phyloP scores from a whole-genome alignment of 495 filamentous ascomycete species.

The Amphirosellinia nigrospora region DNA sequence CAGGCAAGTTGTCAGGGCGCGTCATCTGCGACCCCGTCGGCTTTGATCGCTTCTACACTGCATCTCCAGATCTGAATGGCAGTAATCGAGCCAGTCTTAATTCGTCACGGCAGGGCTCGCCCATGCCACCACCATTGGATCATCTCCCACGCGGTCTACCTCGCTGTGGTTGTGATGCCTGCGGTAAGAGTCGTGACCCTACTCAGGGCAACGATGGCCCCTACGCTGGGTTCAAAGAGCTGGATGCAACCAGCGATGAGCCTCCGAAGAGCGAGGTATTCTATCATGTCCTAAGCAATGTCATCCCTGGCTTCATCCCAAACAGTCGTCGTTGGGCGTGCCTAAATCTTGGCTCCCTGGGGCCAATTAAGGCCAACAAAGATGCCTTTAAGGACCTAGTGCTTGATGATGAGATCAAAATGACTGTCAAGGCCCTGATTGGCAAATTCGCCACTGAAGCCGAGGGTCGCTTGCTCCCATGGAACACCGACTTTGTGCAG shows the following conservation, averaged over 20 bases:
- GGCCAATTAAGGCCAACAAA: constrained; percentile 11
- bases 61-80: constrained; percentile 11
- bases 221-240: constrained; percentile 38
- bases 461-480: constrained; percentile 11
- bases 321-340: constrained; percentile 38
- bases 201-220: constrained; percentile 25
- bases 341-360: constrained; percentile 12
- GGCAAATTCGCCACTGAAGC: constrained; percentile 15
- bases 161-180: constrained; percentile 36
- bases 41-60: constrained; percentile 31
- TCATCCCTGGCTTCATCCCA: constrained; percentile 41
- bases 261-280: constrained; percentile 38
- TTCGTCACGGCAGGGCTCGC: constrained; percentile 14
- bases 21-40: constrained; percentile 44
- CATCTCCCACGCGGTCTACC: constrained; percentile 37
- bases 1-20: constrained; percentile 34
- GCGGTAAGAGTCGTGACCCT: constrained; percentile 15
- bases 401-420: constrained; percentile 20
- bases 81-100: not conserved
- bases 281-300: constrained; percentile 32
- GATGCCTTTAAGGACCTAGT: constrained; percentile 16
- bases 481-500: constrained; percentile 18
- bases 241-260: constrained; percentile 34
- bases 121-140: constrained; percentile 27
- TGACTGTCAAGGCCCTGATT: constrained; percentile 19